Base-by-base conservation (phyloP, 768 basidiomycete species). In the Mycena rosella region DNA sequence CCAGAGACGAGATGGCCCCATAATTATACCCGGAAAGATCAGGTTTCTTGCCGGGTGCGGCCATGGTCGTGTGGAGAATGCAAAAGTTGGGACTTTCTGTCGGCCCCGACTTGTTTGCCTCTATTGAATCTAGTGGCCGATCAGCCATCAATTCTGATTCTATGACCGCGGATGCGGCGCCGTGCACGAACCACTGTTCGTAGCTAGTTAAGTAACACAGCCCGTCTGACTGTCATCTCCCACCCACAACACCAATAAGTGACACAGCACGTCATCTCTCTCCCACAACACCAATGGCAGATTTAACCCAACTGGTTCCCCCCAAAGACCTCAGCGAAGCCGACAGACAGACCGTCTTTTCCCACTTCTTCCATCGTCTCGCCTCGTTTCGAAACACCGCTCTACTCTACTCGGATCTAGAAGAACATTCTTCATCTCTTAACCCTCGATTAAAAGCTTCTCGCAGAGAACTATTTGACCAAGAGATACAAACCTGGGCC, bases 1-100 rank as follows among this genome's bases (percentile, higher is more conserved):
- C 97, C 48, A 98, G 87, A 24, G 95, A 96, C 30, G 95, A 95
- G 76, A 98, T 96, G 60, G 94, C 94, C 51, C 92, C 90, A 86
- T 99, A 98, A 84, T 98, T 98, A 88, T 96, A 98, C 27, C 68
- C 68, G 24, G 68, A 69, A 49, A 69, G 63, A 55, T 69, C 68
- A 47, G 68, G 68, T 61, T 61, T 69, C 60, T 68, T 63, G 29
- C 63, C 62, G 5, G 63, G 63, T n/a, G 67, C 62, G 36, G 61
- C 62, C 63, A 65, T 65, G 24, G 26, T 60, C 42, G 62, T 32
- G 20, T 61, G 47, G 62, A 14, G 66, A 53, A 51, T n/a, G 29
- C 24, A 65, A 62, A 65, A 62, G 59, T 60, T 65, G 62, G 32
- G 40, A 20, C 9, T 36, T 27, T 62, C 54, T 52, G 11, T 5